Percentiles rank a stretch among this genome's conserved stretches.
Evolutionary conservation across 2,329 filamentous ascomycete species (phyloP).

Genomic region (Alternaria ethzedia): DNA sequence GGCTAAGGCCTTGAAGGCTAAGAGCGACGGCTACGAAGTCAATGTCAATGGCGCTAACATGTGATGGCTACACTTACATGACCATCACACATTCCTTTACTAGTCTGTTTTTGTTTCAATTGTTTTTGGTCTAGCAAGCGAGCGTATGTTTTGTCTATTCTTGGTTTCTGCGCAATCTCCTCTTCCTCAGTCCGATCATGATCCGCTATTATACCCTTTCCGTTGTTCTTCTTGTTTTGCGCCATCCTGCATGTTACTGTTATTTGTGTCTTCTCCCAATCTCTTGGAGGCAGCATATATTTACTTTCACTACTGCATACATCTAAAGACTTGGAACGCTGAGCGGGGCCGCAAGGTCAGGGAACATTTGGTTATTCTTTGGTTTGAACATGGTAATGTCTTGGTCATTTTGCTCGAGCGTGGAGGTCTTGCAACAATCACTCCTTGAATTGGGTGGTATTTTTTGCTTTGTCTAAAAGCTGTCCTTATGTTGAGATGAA

Average conservation of each 20-base stretch:
- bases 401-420: neutral
- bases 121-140: conserved; percentile 18
- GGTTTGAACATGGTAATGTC: conserved; percentile 14
- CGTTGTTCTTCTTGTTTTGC: conserved; percentile 11
- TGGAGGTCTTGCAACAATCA: conserved; percentile 8
- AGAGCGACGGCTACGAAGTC: conserved; percentile 82
- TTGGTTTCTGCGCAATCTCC: conserved; percentile 7
- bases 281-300: neutral
- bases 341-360: conserved; percentile 29
- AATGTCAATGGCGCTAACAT: conserved; percentile 70
- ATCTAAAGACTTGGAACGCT: conserved; percentile 26
- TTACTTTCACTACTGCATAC: conserved; percentile 18
- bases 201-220: conserved; percentile 40
- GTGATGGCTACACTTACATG: conserved; percentile 14
- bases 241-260: neutral
- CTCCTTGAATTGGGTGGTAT: conserved; percentile 6
- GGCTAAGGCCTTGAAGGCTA: conserved; percentile 84
- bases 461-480: conserved; percentile 10
- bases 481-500: conserved; percentile 2
- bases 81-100: neutral
- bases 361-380: conserved; percentile 10
- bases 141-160: conserved; percentile 21
- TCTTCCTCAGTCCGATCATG: conserved; percentile 25
- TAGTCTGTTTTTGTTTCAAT: neutral
- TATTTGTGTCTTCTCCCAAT: conserved; percentile 12